Conservation (phyloP, 2,329 filamentous ascomycete species). For the Paecilomyces variotii region DNA sequence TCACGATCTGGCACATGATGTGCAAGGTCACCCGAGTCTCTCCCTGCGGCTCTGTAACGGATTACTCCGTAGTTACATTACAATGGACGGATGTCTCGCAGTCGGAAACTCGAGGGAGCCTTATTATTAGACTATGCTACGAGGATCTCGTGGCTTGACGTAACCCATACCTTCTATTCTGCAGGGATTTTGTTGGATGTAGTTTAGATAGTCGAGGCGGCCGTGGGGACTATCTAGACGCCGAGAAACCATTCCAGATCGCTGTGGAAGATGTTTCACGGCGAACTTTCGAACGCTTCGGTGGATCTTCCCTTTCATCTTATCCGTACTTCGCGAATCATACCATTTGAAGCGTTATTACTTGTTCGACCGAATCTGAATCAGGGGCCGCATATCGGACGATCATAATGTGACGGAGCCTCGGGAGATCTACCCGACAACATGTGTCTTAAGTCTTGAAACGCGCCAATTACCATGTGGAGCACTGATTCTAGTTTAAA, state of each 20-base stretch:
- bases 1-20: no score
- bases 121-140: neutral
- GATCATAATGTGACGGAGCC: neutral
- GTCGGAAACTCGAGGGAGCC: neutral
- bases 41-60: no score
- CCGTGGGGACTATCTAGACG: no score
- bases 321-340: neutral
- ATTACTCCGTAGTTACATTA: neutral
- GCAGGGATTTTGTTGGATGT: neutral
- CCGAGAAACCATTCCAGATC: no score
- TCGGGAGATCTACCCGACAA: neutral
- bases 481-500: neutral
- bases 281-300: no score
- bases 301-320: neutral
- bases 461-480: neutral
- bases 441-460: neutral
- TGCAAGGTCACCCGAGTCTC: no score
- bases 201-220: neutral
- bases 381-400: neutral
- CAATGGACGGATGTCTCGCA: neutral
- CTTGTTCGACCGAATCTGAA: neutral
- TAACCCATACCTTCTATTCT: neutral
- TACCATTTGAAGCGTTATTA: neutral
- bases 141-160: neutral
- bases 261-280: no score